A percentile compares a stretch with the other conserved stretches of the same genome.
Evolutionary conservation across 192 early-diverging fungal genomes (phyloP).

Genomic region (Coemansia sp.): DNA sequence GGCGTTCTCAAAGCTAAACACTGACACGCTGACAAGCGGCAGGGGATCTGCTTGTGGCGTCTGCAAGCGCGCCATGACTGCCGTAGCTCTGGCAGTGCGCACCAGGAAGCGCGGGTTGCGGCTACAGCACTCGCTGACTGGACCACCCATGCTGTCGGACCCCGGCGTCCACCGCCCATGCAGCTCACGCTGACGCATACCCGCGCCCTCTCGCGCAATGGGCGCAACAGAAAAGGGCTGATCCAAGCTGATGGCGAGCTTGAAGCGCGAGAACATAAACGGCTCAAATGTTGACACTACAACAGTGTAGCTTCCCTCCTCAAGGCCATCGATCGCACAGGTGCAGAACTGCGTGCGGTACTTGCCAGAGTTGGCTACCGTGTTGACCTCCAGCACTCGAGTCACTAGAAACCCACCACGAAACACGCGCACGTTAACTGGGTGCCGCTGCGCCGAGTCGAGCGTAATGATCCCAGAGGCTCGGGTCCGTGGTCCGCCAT

Average conservation of each 20-base stretch:
- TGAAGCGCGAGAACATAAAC: slow-evolving; percentile 66
- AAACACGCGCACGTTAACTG: slow-evolving; percentile 70
- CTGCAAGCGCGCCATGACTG: slow-evolving; percentile 68
- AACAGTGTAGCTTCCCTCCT: slow-evolving; percentile 73
- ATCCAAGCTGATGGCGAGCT: slow-evolving; percentile 64
- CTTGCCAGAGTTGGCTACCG: slow-evolving; percentile 69
- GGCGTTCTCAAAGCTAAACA: slow-evolving; percentile 59
- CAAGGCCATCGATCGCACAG: slow-evolving; percentile 63
- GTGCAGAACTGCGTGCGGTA: slow-evolving; percentile 79
- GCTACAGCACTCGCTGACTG: slow-evolving; percentile 57
- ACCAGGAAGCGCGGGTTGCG: slow-evolving; percentile 73
- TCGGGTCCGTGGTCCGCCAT: slow-evolving; percentile 19
- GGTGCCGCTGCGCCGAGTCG: slow-evolving; percentile 65
- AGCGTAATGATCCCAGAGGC: slow-evolving; percentile 59
- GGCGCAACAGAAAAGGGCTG: slow-evolving; percentile 54
- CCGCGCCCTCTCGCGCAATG: slow-evolving; percentile 77
- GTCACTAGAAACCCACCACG: slow-evolving; percentile 73
- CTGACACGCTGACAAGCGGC: slow-evolving; percentile 69
- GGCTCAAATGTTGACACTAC: slow-evolving; percentile 81
- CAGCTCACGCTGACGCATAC: slow-evolving; percentile 60
- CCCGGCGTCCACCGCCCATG: slow-evolving; percentile 59
- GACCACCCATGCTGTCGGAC: slow-evolving; percentile 63
- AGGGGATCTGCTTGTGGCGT: slow-evolving; percentile 64
- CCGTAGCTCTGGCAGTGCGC: slow-evolving; percentile 59
- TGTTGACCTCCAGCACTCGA: slow-evolving; percentile 62